Percentiles rank a stretch among this genome's conserved stretches.
phyloP scores from a whole-genome alignment of 805 yeast genomes.

The Pichia membranifaciens region DNA sequence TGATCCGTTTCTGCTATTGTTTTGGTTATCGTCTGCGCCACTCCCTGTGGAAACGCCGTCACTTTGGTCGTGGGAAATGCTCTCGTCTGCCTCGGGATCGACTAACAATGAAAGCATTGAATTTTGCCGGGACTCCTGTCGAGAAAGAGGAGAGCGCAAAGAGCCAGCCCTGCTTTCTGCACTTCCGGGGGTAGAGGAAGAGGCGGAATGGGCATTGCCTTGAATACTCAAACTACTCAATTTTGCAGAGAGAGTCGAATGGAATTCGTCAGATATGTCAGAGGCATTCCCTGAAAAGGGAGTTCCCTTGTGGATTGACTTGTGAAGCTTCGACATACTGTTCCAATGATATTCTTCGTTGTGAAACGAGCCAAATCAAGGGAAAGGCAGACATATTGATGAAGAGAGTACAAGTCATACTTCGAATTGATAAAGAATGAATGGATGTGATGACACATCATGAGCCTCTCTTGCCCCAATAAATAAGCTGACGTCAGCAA shows the following conservation, averaged over 20 bases:
- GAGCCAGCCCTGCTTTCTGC: conserved; percentile 6
- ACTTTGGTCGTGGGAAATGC: conserved; percentile 12
- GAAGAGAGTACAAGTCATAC: no score
- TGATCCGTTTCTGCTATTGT: not conserved
- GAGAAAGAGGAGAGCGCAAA: conserved; percentile 13
- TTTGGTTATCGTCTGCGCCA: not conserved
- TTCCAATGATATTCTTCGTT: no score
- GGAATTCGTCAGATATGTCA: conserved; percentile 4
- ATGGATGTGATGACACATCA: no score
- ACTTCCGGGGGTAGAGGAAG: not conserved
- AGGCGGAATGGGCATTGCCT: not conserved
- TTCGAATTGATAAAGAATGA: no score
- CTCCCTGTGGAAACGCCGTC: not conserved
- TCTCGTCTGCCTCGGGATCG: conserved; percentile 15
- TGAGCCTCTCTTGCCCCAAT: no score
- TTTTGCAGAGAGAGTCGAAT: conserved; percentile 4
- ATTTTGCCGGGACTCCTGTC: conserved; percentile 26
- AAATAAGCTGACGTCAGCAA: no score
- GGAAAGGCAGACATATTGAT: no score
- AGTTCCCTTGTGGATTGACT: conserved; percentile 8
- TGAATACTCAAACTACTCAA: conserved; percentile 4
- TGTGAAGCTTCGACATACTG: conserved; percentile 13
- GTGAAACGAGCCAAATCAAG: no score
- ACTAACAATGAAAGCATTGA: conserved; percentile 23
- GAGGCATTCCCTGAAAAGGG: not conserved